phyloP scores from a whole-genome alignment of 176 grass and related monocot genomes.

The Aegilops umbellulata region DNA sequence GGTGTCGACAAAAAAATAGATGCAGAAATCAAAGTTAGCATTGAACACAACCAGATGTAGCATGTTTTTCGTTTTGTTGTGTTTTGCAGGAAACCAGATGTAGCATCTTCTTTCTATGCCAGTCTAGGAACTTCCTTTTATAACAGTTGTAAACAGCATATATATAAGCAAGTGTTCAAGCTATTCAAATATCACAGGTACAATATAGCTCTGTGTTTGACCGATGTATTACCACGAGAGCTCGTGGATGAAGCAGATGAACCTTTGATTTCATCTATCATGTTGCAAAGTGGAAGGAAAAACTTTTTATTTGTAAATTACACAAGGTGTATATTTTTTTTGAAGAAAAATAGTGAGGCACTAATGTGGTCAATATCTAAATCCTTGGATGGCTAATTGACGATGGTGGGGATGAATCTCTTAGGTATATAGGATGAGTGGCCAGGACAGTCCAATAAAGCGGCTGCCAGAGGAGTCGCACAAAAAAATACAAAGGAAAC shows the following conservation, averaged over 20 bases:
- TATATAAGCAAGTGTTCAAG: background rate
- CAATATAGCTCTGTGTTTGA: background rate
- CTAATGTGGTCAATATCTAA: background rate
- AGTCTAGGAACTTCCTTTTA: background rate
- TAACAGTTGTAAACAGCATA: background rate
- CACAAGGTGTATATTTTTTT: background rate
- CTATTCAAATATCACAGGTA: background rate
- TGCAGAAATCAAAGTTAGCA: background rate
- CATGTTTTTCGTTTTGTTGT: too few species aligned
- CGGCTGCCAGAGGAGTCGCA: background rate
- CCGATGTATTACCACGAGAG: background rate
- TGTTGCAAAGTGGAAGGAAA: background rate
- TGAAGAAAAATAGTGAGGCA: background rate
- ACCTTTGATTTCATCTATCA: constrained; percentile 5
- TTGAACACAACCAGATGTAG: background rate
- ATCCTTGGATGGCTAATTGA: background rate
- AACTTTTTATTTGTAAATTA: background rate
- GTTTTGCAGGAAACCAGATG: background rate
- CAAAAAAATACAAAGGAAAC: background rate
- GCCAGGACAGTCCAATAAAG: constrained; percentile 17
- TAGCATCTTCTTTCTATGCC: background rate
- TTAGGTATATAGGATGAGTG: too few species aligned
- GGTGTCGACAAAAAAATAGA: background rate
- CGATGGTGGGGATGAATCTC: too few species aligned
- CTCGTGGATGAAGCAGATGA: background rate